Base-by-base conservation (phyloP, 2,329 filamentous ascomycete species). In the Fusarium sulawesiense region DNA sequence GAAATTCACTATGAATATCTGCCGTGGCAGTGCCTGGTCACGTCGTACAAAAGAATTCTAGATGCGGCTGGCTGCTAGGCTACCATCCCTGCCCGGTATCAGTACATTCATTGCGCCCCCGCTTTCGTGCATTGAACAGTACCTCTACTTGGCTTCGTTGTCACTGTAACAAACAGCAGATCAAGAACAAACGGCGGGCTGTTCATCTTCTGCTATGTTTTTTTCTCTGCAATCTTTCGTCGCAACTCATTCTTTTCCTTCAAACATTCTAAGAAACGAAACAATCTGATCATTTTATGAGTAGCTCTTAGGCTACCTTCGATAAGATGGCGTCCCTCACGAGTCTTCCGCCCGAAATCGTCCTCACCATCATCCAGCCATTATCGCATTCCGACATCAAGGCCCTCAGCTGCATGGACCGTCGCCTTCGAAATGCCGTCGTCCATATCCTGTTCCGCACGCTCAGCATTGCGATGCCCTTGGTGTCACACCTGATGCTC, bases 1-100 rank as follows among this genome's bases (percentile, higher is more conserved):
- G n/a, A n/a, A n/a, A n/a, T n/a, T n/a, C n/a, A n/a, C 9, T 4
- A 0, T 1, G 5, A 18, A 18, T 4, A 37, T 2, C 18, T n/a
- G 34, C 18, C 18, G 2, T 37, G 18, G 3, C 34, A 37, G 1
- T 37, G 34, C 34, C 18, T 37, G 6, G 10, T 37, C 34, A n/a
- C 34, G 34, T 37, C 2, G 34, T n/a, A 37, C 34, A 37, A 37
- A n/a, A 3, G 6, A n/a, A 37, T n/a, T n/a, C 10, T 12, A 37
- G 18, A n/a, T 5, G 34, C 10, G 1, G 10, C 5, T n/a, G 10
- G 2, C 18, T 4, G 34, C 34, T 37, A 37, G 34, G 34, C 34
- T n/a, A 37, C 10, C 18, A 12, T 12, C 34, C 6, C 18, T 2
- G 3, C 5, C 18, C 10, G 6, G 18, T 37, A 37, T 4, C 10